These are phyloP conservation scores for Porcisia hertigi DNA, from an alignment of 208 protist genomes.

Conservation along the genomic window DNA sequence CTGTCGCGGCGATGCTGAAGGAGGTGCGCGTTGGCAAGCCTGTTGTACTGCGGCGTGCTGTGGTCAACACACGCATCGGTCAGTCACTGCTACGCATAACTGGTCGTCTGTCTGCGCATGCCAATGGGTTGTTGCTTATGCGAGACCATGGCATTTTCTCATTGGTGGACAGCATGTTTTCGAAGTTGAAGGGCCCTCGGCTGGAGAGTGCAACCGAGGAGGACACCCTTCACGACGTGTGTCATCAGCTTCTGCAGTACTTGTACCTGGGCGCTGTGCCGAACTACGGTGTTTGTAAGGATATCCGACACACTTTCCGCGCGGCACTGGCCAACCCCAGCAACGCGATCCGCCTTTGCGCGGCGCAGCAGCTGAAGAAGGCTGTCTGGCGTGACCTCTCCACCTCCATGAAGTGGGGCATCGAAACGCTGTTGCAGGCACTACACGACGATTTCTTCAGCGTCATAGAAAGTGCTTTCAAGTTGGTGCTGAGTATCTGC, in stretches of 20 bases:
- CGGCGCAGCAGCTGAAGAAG: conserved; percentile 70
- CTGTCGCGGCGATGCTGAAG: conserved; percentile 56
- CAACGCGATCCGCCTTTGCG: conserved; percentile 79
- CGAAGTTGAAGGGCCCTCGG: conserved; percentile 56
- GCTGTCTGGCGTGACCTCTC: conserved; percentile 84
- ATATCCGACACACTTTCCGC: conserved; percentile 78
- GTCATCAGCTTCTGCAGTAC: conserved; percentile 72
- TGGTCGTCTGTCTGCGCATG: conserved; percentile 70
- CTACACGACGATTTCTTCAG: conserved; percentile 76
- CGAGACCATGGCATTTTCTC: conserved; percentile 68
- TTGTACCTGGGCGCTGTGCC: conserved; percentile 82
- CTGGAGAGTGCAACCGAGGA: conserved; percentile 25
- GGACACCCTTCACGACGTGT: conserved; percentile 81
- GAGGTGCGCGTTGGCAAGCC: conserved; percentile 68
- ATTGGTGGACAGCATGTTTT: conserved; percentile 74
- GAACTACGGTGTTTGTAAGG: conserved; percentile 90
- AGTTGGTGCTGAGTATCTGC: conserved; percentile 84
- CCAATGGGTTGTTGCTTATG: conserved; percentile 85
- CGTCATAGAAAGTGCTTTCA: conserved; percentile 83
- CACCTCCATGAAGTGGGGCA: conserved; percentile 88
- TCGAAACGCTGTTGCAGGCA: conserved; percentile 79
- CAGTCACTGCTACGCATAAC: conserved; percentile 79
- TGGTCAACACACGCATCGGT: conserved; percentile 60
- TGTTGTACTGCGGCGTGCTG: conserved; percentile 46
- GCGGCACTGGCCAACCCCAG: conserved; percentile 59